These are phyloP conservation scores for Aspergillus clavatus DNA, from an alignment of 2,329 filamentous ascomycete species.

Conservation along the genomic window DNA sequence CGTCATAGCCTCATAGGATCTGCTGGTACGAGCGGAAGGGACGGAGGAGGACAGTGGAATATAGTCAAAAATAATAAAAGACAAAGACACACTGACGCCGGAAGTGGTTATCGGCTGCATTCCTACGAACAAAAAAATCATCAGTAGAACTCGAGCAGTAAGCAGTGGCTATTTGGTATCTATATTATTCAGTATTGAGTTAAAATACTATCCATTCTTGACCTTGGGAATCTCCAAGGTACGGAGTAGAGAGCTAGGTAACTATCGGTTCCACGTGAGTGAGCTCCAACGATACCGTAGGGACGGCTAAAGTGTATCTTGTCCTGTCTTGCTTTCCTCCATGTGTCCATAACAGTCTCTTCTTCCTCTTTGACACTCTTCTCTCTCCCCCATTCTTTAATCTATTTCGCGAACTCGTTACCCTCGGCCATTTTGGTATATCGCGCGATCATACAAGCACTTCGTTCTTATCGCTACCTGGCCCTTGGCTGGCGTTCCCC, in stretches of 20 bases:
- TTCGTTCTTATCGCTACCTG: background rate
- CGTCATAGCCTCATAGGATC: background rate
- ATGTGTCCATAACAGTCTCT: background rate
- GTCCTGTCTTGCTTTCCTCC: background rate
- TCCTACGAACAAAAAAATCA: no score
- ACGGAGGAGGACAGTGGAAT: background rate
- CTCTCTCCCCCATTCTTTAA: background rate
- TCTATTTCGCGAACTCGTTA: no score
- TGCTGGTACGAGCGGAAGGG: background rate
- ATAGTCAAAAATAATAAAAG: background rate
- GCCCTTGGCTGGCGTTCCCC: slow-evolving; percentile 1
- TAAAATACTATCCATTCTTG: no score
- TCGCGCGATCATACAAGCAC: background rate
- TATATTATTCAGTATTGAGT: no score
- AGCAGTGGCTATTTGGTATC: no score
- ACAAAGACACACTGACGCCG: no score
- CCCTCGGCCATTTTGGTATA: background rate
- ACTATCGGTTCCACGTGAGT: background rate
- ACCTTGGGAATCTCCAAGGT: no score
- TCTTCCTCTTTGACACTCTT: background rate
- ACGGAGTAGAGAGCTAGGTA: no score
- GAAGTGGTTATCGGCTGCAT: no score
- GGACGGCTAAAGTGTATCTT: background rate
- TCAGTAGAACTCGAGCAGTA: no score
- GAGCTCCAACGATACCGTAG: background rate